phyloP scores from a whole-genome alignment of 305 asterid genomes.

The Plantago lanceolata region DNA sequence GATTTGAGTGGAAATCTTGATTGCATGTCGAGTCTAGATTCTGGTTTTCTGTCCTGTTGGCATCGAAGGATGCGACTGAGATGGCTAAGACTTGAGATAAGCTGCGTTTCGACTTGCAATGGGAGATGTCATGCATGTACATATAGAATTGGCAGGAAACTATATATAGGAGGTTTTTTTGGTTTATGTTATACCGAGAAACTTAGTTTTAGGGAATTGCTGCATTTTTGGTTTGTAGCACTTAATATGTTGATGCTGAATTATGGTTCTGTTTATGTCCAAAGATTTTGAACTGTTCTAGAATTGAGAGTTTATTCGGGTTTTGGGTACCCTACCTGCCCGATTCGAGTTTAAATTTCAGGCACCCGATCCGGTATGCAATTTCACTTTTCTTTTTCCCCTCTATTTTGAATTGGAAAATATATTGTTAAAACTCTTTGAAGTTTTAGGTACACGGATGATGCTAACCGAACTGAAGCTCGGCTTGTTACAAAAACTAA shows the following conservation, averaged over 20 bases:
- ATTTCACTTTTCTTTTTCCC: too few species aligned
- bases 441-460: too few species aligned
- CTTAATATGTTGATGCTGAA: slow-evolving; percentile 31
- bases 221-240: slow-evolving; percentile 27
- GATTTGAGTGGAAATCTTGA: not conserved
- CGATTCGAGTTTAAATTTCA: too few species aligned
- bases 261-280: slow-evolving; percentile 34
- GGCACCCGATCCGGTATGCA: too few species aligned
- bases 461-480: too few species aligned
- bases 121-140: slow-evolving; percentile 32
- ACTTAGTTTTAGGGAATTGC: slow-evolving; percentile 25
- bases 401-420: too few species aligned
- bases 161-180: slow-evolving; percentile 22
- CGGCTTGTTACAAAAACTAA: too few species aligned
- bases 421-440: too few species aligned
- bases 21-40: not conserved
- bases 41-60: not conserved
- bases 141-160: slow-evolving; percentile 42
- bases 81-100: too few species aligned
- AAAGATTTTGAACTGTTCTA: slow-evolving; percentile 18
- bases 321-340: too few species aligned
- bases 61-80: not conserved
- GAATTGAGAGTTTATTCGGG: too few species aligned
- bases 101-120: too few species aligned
- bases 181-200: slow-evolving; percentile 24